A percentile compares a stretch with the other conserved stretches of the same genome.
Evolutionary conservation across 139 green algal genomes (phyloP).

Genomic region (Picochlorum sp.): DNA sequence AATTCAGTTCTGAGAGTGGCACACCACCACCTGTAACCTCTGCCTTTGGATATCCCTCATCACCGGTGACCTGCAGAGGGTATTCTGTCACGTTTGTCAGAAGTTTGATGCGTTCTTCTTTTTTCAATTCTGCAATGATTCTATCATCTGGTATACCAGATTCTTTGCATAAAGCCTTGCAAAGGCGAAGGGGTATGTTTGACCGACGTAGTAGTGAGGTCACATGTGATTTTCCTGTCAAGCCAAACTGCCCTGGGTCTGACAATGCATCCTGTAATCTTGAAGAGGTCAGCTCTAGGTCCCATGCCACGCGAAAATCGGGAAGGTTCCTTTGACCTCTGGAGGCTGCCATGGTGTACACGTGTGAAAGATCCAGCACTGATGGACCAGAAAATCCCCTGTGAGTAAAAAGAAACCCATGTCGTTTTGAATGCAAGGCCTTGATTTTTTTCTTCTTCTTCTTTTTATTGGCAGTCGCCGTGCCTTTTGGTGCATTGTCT

Average conservation of each 20-base stretch:
- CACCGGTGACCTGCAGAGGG: slow-evolving; percentile 37
- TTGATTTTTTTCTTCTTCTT: slow-evolving; percentile 17
- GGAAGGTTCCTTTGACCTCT: slow-evolving; percentile 8
- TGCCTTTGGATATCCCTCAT: slow-evolving; percentile 68
- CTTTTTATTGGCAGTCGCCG: slow-evolving; percentile 12
- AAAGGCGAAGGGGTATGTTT: slow-evolving; percentile 60
- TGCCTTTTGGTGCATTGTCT: too few relatives aligned
- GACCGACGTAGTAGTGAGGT: slow-evolving; percentile 25
- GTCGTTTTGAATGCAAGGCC: slow-evolving; percentile 34
- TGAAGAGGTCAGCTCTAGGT: background rate
- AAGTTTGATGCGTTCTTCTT: slow-evolving; percentile 42
- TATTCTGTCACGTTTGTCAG: slow-evolving; percentile 52
- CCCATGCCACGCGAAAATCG: slow-evolving; percentile 5
- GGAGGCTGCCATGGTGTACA: slow-evolving; percentile 40
- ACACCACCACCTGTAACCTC: slow-evolving; percentile 64
- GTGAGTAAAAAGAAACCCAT: slow-evolving; percentile 83
- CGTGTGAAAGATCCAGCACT: slow-evolving; percentile 75
- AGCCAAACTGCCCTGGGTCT: slow-evolving; percentile 1
- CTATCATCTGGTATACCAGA: slow-evolving; percentile 24
- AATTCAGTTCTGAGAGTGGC: slow-evolving; percentile 61
- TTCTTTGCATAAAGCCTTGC: slow-evolving; percentile 56
- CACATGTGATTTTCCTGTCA: background rate
- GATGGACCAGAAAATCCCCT: slow-evolving; percentile 64
- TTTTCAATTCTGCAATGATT: slow-evolving; percentile 34
- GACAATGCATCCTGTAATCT: background rate